phyloP scores from a whole-genome alignment of 805 yeast species.

The Wickerhamiella nectarea region DNA sequence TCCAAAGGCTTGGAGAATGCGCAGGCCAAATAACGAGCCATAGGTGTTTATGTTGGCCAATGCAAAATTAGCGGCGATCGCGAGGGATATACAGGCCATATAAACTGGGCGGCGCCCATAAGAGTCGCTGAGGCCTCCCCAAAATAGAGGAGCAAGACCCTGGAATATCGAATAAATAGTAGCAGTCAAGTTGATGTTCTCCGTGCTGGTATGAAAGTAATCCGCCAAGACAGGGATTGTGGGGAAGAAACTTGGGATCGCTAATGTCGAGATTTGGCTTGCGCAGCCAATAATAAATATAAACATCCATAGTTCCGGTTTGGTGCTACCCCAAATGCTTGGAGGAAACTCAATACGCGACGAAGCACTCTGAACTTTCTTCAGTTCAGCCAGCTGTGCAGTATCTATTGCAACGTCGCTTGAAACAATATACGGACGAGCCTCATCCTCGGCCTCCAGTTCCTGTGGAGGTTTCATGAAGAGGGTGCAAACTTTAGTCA shows the following conservation, averaged over 20 bases:
- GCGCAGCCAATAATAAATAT: constrained; percentile 6
- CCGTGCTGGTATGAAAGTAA: constrained; percentile 42
- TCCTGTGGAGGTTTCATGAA: not conserved
- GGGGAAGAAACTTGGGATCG: constrained; percentile 72
- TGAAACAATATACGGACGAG: not conserved
- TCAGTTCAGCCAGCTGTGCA: not conserved
- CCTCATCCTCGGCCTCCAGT: not conserved
- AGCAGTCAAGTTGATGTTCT: constrained; percentile 52
- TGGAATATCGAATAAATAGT: constrained; percentile 66
- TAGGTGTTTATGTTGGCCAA: constrained; percentile 45
- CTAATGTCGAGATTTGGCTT: constrained; percentile 42
- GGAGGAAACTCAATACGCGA: constrained; percentile 6
- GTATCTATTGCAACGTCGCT: not conserved
- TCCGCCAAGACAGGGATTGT: constrained; percentile 46
- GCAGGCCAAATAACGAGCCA: constrained; percentile 47
- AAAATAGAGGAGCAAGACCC: constrained; percentile 59
- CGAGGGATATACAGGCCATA: constrained; percentile 40
- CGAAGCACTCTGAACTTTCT: not conserved
- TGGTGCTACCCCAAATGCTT: constrained; percentile 3
- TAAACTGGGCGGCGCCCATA: constrained; percentile 63
- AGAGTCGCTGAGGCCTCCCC: constrained; percentile 55
- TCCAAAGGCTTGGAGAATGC: constrained; percentile 68
- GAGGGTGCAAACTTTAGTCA: no score
- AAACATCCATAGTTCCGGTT: constrained; percentile 3
- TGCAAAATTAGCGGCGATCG: constrained; percentile 49